These are phyloP conservation scores for Spizellomyces punctatus DNA, from an alignment of 192 early-diverging fungal species.

Conservation along the genomic window DNA sequence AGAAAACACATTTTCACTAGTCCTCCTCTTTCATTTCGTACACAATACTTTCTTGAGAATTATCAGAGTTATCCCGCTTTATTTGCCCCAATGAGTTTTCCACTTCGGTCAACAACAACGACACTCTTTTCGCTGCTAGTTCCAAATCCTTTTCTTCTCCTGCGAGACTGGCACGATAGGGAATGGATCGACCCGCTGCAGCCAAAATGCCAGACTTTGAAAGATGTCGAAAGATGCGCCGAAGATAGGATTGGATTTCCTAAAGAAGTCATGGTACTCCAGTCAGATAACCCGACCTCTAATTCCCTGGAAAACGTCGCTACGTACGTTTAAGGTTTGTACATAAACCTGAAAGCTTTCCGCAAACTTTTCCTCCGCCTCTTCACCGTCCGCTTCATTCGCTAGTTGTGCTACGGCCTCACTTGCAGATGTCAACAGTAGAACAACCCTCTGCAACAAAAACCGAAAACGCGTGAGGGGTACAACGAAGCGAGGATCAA, in stretches of 20 bases:
- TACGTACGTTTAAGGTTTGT: conserved; percentile 1
- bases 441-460: not conserved
- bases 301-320: not conserved
- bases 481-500: too few species aligned
- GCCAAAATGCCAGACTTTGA: conserved; percentile 12
- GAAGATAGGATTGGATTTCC: conserved; percentile 4
- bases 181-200: conserved; percentile 16
- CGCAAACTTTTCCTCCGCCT: conserved; percentile 3
- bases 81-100: not conserved
- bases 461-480: not conserved
- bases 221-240: conserved; percentile 8
- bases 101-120: conserved; percentile 16
- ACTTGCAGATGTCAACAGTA: not conserved
- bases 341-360: conserved; percentile 3
- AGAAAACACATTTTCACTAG: too few species aligned
- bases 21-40: too few species aligned
- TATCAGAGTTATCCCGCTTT: not conserved
- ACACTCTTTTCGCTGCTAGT: conserved; percentile 17
- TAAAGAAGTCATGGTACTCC: not conserved
- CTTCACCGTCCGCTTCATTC: not conserved
- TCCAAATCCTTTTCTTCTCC: conserved; percentile 36
- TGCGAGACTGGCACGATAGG: conserved; percentile 17
- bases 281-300: not conserved
- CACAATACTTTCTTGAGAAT: too few species aligned
- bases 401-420: not conserved